Conservation (phyloP, 352 stramenopile genomes). For the Pythium rishiriense region DNA sequence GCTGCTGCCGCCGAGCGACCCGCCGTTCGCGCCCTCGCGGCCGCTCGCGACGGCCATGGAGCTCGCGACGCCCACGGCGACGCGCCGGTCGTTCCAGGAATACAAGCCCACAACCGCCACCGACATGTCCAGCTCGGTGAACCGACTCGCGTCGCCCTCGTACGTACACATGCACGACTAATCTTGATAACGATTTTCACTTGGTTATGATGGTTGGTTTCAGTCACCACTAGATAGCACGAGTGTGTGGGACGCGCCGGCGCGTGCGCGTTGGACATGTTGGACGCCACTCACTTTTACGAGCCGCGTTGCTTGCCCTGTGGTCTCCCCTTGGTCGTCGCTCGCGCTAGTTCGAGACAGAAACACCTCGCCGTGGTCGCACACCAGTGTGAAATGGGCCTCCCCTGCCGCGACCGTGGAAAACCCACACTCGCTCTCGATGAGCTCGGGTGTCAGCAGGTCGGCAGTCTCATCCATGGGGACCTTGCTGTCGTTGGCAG, state of each 20-base stretch:
- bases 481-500: too few relatives aligned
- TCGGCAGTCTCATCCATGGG: too few relatives aligned
- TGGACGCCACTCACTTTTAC: not conserved
- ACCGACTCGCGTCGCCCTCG: not conserved
- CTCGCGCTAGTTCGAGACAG: not conserved
- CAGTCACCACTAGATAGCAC: conserved; percentile 6
- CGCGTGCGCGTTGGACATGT: not conserved
- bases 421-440: conserved; percentile 2
- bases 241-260: conserved; percentile 23
- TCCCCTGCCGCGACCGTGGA: conserved; percentile 12
- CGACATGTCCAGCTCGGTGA: conserved; percentile 8
- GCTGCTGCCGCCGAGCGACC: conserved; percentile 40
- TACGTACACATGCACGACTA: conserved; percentile 18
- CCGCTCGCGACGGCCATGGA: conserved; percentile 12
- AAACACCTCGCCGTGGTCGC: conserved; percentile 9
- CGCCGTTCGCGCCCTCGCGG: conserved; percentile 10
- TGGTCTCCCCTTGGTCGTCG: not conserved
- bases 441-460: conserved; percentile 3
- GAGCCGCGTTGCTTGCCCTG: not conserved
- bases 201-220: too few relatives aligned
- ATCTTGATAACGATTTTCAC: not conserved
- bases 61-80: not conserved
- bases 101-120: too few relatives aligned
- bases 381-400: conserved; percentile 19
- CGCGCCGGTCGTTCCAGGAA: not conserved